Base-by-base conservation (phyloP, 306 rosid genomes). In the Chamaecrista fasciculata region DNA sequence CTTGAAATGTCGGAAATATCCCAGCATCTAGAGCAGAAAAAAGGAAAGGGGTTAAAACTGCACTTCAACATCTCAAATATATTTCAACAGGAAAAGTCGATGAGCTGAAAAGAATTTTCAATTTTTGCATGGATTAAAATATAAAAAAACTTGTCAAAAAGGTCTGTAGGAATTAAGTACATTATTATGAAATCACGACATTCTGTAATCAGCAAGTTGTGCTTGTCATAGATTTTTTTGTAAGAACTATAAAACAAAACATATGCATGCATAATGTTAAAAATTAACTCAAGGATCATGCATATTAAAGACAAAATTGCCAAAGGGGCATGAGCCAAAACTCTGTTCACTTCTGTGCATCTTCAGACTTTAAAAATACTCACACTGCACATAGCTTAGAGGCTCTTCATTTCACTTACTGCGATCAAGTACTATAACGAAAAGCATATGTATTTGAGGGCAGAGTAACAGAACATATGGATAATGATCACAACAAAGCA, bases 1-100 rank as follows among this genome's bases (percentile, higher is more conserved):
- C 86, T 91, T 95, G 75, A 71, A 75, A 82, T 95, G 95, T 77
- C 67, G 87, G 74, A 85, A 95, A 82, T 91, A 91, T 21, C 95
- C 92, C 70, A 87, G 80, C 99, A 91, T 95, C 99, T 95, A 86
- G 76, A 64, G 52, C 80, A 67, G 71, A 39, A 62, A 66, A 37
- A 51, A 69, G 57, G 72, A 34, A 31, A 65, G 57, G 40, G 33
- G 63, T 77, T 72, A 58, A 58, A 39, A 71, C 6, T 18, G 26
- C 29, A 69, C 47, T 70, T 66, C 58, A 73, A 46, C 12, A 59
- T 37, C 52, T 26, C 55, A 69, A 57, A 57, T 46, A 34, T n/a
- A 29, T 40, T 52, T 24, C 40, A 43, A 23, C 25, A 48, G 36
- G 61, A 21, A 53, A 61, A 23, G 50, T 29, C 43, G 62, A 40